Conservation (phyloP, 768 basidiomycete genomes). For the Leucocoprinus leucothites region DNA sequence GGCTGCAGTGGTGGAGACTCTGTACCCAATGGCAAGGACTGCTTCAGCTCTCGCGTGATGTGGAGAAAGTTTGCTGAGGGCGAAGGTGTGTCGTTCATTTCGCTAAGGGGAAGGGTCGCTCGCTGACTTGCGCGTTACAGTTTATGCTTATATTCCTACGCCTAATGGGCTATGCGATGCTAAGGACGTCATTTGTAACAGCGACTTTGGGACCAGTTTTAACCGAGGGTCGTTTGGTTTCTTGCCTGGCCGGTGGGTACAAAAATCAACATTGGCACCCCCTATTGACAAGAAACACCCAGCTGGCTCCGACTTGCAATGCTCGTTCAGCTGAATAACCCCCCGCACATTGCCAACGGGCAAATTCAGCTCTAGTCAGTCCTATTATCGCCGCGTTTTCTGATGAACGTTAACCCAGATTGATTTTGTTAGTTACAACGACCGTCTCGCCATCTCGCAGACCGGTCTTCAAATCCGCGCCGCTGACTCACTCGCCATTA, state of each 20-base stretch:
- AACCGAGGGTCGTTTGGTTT: conserved; percentile 66
- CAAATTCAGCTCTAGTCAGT: conserved; percentile 67
- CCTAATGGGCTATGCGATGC: conserved; percentile 58
- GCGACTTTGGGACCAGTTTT: conserved; percentile 76
- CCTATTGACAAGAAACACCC: neutral
- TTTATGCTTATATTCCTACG: conserved; percentile 78
- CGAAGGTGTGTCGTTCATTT: conserved; percentile 51
- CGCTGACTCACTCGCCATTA: conserved; percentile 45
- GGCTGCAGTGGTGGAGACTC: conserved; percentile 68
- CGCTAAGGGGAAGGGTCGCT: neutral
- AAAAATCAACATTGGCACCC: conserved; percentile 5
- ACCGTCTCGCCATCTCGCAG: conserved; percentile 58
- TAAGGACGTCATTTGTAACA: conserved; percentile 58
- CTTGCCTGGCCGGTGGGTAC: conserved; percentile 55
- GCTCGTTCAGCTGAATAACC: conserved; percentile 75
- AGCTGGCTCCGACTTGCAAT: conserved; percentile 75
- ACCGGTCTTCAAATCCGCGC: conserved; percentile 63
- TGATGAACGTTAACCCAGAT: neutral
- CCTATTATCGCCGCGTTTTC: neutral
- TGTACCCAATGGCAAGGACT: conserved; percentile 58
- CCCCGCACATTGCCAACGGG: conserved; percentile 68
- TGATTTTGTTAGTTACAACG: conserved; percentile 56
- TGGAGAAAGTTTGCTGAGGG: conserved; percentile 64
- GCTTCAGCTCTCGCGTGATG: conserved; percentile 76
- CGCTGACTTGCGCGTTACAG: conserved; percentile 31